These are phyloP conservation scores for Solanum pennellii DNA, from an alignment of 257 asterid genomes.

Conservation along the genomic window DNA sequence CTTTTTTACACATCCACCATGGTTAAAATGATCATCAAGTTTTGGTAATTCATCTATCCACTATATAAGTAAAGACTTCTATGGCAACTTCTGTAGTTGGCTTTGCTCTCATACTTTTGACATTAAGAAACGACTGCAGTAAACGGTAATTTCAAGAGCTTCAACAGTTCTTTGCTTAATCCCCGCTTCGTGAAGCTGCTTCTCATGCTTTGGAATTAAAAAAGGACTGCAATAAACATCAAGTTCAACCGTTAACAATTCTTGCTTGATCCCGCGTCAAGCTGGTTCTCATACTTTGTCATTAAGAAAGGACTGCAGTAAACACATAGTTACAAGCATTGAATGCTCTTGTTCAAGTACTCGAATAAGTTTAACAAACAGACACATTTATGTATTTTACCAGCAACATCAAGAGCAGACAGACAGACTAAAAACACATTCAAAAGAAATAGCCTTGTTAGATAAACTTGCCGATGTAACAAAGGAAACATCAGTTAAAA, in stretches of 20 bases:
- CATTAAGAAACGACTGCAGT: not conserved
- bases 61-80: not conserved
- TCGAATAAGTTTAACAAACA: not conserved
- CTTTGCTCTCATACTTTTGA: not conserved
- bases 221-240: conserved; percentile 2
- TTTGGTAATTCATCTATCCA: not conserved
- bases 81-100: not conserved
- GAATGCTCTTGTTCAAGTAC: not conserved
- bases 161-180: not conserved
- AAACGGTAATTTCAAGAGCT: not conserved
- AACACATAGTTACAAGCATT: not conserved
- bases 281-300: not conserved
- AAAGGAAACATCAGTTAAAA: not conserved
- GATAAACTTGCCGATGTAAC: not conserved
- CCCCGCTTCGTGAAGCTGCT: not conserved
- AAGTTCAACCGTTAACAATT: not conserved
- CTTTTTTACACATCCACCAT: not conserved
- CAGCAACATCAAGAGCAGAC: not conserved
- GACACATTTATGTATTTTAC: not conserved
- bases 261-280: not conserved
- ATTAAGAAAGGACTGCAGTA: not conserved
- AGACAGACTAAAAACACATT: not conserved
- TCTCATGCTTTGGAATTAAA: not conserved
- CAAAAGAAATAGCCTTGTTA: not conserved
- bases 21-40: not conserved